These are phyloP conservation scores for Bjerkandera adusta DNA, from an alignment of 1,284 basidiomycete genomes.

Conservation along the genomic window DNA sequence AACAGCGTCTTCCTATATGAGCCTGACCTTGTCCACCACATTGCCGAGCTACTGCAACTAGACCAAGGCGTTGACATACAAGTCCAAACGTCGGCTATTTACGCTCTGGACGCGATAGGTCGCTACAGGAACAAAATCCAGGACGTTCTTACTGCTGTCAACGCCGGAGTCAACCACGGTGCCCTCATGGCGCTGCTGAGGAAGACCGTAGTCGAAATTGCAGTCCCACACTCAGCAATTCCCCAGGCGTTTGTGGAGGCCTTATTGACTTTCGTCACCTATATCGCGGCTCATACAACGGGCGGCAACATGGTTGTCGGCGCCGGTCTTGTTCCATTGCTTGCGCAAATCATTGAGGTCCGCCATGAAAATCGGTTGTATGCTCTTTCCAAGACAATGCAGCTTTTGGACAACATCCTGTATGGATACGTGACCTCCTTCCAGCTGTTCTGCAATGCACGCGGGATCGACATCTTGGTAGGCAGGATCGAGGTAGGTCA, in stretches of 20 bases:
- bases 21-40: slow-evolving; percentile 83
- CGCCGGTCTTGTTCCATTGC: slow-evolving; percentile 91
- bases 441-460: slow-evolving; percentile 81
- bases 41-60: slow-evolving; percentile 88
- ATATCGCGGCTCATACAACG: slow-evolving; percentile 79
- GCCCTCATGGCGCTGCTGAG: slow-evolving; percentile 87
- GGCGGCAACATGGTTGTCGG: slow-evolving; percentile 94
- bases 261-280: slow-evolving; percentile 84
- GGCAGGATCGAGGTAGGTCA: slow-evolving; percentile 76
- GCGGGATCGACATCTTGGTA: slow-evolving; percentile 86
- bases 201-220: slow-evolving; percentile 73
- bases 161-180: slow-evolving; percentile 96
- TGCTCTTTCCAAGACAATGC: slow-evolving; percentile 85
- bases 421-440: slow-evolving; percentile 91
- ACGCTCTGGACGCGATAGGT: slow-evolving; percentile 87
- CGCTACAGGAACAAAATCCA: slow-evolving; percentile 81
- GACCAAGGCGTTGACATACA: slow-evolving; percentile 65
- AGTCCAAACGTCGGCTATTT: slow-evolving; percentile 83
- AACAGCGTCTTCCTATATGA: slow-evolving; percentile 88
- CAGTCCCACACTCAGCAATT: slow-evolving; percentile 60
- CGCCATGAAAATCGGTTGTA: slow-evolving; percentile 63
- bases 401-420: slow-evolving; percentile 89
- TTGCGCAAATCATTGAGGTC: slow-evolving; percentile 88
- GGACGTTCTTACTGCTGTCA: slow-evolving; percentile 89
- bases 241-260: slow-evolving; percentile 85